Base-by-base conservation (phyloP, 1,284 basidiomycete species). In the Macrocystidia cucumis region DNA sequence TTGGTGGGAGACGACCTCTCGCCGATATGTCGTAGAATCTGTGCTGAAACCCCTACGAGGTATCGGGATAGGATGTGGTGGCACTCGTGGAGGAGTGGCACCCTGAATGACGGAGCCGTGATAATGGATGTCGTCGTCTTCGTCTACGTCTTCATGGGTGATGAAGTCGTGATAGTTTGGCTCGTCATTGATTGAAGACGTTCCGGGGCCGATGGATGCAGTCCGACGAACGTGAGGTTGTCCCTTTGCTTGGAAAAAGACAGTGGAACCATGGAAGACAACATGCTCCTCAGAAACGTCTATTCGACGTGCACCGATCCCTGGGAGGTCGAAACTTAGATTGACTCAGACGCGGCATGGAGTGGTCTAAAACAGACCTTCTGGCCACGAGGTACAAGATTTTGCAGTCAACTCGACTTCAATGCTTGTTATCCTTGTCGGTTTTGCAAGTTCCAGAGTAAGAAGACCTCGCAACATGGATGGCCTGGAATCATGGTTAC, bases 391-490 rank as follows among this genome's bases (percentile, higher is more conserved):
- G 4, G 69, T 74, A 9, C 58, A 56, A 4, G 74, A 64, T 44
- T 72, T 84, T 4, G 89, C 93, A 34, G 78, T 67, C 13, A 98
- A 65, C 46, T 79, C 78, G 29, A 96, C 67, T 37, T 80, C 74
- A 39, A 98, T 93, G 48, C 81, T 87, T 23, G 84, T 83, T 49
- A 98, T 83, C 54, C 84, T 80, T 25, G 81, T 91, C 0, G 92
- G 78, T 54, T 93, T 95, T 31, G 68, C 65, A 19, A 97, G 67
- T 8, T 78, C 75, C 29, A 98, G 65, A 1, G 80, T 83, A 39
- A 98, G 69, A 8, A 97, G 65, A n/a, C 92, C 95, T 25, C 95
- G 73, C 20, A 98, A 67, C 56, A 93, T 71, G 5, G 91, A 82
- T 1, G 88, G 81, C 4, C 76, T 72, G 1, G 69, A 63, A 45